Evolutionary conservation across 805 yeast species (phyloP), one percentile per base, ranked within the genome.

Genomic region (Naumovozyma baii): DNA sequence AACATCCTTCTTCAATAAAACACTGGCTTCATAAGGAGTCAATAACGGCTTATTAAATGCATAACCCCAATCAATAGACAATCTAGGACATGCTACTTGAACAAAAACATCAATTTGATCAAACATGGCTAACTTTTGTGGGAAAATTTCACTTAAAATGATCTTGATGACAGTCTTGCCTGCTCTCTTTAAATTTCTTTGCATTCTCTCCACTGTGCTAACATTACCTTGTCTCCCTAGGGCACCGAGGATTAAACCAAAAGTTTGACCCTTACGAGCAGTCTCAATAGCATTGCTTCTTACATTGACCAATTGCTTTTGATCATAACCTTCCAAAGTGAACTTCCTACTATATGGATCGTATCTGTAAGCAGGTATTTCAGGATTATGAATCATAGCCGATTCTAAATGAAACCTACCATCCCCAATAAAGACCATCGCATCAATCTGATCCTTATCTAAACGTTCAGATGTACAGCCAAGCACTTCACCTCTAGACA

Each of bases 51-150:
- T 83, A 43, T 78, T 78, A 55, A 92, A 92, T 0, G 98, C 98
- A 59, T 92, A 92, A 0, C 98, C 98, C 98, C 98, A 92, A 60
- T 92, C 98, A 32, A 92, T 90, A 2, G 95, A 85, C 34, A 92
- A 66, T 52, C 98, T 70, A 0, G 98, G 98, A 58, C 98, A 92
- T 0, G 98, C 98, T 2, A 92, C 95, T 62, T 92, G 98, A 12
- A 92, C 83, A 70, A 92, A 92, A 2, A 88, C 94, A 61, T 92
- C 98, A 14, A 90, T 76, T 52, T 85, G 92, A 51, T 85, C 88
- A 62, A 92, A 92, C 80, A 83, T 81, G 9, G 96, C 80, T 29
- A 92, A 66, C 51, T 92, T 92, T 38, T 78, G 83, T 0, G 98
- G 98, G 62, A 92, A 88, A 15, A 92, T 86, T 59, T 92, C 98